phyloP scores from a whole-genome alignment of 1,284 basidiomycete species.

The Phaffia rhodozyma region DNA sequence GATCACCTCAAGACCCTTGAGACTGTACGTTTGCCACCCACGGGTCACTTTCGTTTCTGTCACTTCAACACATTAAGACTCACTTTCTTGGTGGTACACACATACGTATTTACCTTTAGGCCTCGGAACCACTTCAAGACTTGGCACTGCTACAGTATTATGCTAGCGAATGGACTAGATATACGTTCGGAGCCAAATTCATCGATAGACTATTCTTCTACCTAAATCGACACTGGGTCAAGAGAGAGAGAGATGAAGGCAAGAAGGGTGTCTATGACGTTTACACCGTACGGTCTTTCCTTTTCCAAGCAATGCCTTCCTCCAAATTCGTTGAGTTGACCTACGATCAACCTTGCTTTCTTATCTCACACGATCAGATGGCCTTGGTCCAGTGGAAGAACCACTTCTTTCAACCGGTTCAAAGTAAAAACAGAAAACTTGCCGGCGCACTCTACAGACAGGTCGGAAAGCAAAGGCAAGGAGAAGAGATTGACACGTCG shows the following conservation, averaged over 20 bases:
- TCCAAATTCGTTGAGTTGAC: background rate
- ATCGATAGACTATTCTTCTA: constrained; percentile 93
- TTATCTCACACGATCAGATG: constrained; percentile 45
- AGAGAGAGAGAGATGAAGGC: constrained; percentile 94
- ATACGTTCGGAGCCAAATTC: constrained; percentile 92
- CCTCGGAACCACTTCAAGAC: constrained; percentile 68
- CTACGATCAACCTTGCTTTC: background rate
- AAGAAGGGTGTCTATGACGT: constrained; percentile 89
- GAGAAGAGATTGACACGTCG: constrained; percentile 84
- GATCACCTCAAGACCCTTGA: constrained; percentile 58
- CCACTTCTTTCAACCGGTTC: constrained; percentile 80
- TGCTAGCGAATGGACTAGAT: constrained; percentile 85
- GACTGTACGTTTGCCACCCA: constrained; percentile 42
- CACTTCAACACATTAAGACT: background rate
- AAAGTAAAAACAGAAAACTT: constrained; percentile 65
- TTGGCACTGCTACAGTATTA: constrained; percentile 85
- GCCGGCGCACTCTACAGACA: constrained; percentile 75
- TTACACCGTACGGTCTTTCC: constrained; percentile 65
- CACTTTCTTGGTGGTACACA: background rate
- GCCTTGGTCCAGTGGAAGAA: constrained; percentile 92
- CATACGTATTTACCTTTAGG: constrained; percentile 37
- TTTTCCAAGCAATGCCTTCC: background rate
- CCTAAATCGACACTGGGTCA: constrained; percentile 98
- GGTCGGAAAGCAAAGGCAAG: constrained; percentile 87
- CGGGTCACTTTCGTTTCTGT: background rate